Conservation (phyloP, 1,139 yeast species). For the Geotrichum europaeum region DNA sequence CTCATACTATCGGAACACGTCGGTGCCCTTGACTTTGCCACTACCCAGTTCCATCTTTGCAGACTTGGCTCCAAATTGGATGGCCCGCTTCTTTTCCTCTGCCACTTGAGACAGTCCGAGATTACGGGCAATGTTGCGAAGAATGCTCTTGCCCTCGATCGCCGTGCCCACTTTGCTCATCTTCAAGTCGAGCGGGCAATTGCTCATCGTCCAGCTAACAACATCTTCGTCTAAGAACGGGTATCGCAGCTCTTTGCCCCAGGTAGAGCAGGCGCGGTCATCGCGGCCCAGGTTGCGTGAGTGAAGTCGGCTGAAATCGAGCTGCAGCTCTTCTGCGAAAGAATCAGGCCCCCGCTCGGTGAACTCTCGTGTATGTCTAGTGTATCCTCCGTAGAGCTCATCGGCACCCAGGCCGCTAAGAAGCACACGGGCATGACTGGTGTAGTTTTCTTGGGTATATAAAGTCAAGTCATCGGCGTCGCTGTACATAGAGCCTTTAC, state of each 20-base stretch:
- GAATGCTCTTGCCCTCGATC: slow-evolving; percentile 51
- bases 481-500: slow-evolving; percentile 36
- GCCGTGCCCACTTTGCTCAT: slow-evolving; percentile 19
- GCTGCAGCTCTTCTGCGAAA: slow-evolving; percentile 50
- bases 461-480: slow-evolving; percentile 9
- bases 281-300: slow-evolving; percentile 82
- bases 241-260: slow-evolving; percentile 89
- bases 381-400: slow-evolving; percentile 90
- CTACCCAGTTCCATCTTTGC: slow-evolving; percentile 84
- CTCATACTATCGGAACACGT: slow-evolving; percentile 28
- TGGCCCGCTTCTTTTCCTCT: slow-evolving; percentile 83
- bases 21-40: slow-evolving; percentile 61
- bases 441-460: slow-evolving; percentile 31
- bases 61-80: slow-evolving; percentile 92
- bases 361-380: slow-evolving; percentile 52
- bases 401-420: slow-evolving; percentile 97
- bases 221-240: slow-evolving; percentile 73
- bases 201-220: slow-evolving; percentile 42
- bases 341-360: slow-evolving; percentile 31
- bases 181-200: slow-evolving; percentile 35
- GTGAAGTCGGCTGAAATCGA: slow-evolving; percentile 69
- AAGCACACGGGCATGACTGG: slow-evolving; percentile 58
- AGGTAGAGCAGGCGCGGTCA: slow-evolving; percentile 74
- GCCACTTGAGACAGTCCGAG: slow-evolving; percentile 51
- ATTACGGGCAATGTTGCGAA: slow-evolving; percentile 54